A percentile compares a stretch with the other conserved stretches of the same genome.
These are phyloP conservation scores for Backusella tarrabulga DNA, from an alignment of 192 early-diverging fungal genomes.

Conservation along the genomic window DNA sequence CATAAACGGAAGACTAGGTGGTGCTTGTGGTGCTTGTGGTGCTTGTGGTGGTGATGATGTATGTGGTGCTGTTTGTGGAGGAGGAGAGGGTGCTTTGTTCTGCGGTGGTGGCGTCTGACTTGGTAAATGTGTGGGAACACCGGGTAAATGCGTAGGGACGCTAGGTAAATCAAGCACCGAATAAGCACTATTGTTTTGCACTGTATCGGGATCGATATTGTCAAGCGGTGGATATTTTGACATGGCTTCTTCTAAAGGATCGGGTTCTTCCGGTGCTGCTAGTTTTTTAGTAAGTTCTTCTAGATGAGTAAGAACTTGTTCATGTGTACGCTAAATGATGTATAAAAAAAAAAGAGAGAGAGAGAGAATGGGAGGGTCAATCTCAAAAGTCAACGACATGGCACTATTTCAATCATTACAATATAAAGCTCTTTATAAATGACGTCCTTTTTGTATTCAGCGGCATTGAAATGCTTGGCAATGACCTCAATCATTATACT, in stretches of 20 bases:
- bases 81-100: not conserved
- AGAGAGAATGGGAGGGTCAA: not conserved
- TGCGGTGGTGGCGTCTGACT: not conserved
- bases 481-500: not conserved
- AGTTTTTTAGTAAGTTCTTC: not conserved
- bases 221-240: not conserved
- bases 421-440: not conserved
- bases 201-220: not conserved
- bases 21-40: not conserved
- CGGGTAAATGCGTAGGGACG: slow-evolving; percentile 17
- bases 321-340: not conserved
- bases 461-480: not conserved
- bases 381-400: not conserved
- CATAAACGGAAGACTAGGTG: not conserved
- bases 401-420: not conserved
- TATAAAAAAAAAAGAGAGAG: not conserved
- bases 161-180: not conserved
- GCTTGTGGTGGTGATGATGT: not conserved
- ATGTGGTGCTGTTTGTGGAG: not conserved
- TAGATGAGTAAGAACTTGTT: not conserved
- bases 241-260: slow-evolving; percentile 3
- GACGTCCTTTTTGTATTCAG: not conserved
- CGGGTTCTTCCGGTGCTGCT: not conserved
- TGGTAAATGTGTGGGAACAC: not conserved
- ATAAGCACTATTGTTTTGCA: not conserved